Conservation (phyloP, 805 yeast genomes). For the Soucietia sequanensis region DNA sequence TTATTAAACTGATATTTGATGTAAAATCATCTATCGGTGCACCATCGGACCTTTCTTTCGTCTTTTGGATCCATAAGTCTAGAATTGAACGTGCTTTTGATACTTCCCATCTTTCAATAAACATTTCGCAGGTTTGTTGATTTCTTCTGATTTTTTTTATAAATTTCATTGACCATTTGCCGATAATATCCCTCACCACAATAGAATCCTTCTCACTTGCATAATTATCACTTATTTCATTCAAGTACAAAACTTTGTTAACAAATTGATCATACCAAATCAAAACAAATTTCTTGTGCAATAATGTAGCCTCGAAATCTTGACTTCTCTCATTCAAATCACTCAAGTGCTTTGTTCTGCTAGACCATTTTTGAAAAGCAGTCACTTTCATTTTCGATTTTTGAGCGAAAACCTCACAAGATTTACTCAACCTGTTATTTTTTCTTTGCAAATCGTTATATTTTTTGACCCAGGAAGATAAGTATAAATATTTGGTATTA, state of each 20-base stretch:
- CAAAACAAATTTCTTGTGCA: conserved; percentile 25
- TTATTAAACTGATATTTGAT: conserved; percentile 18
- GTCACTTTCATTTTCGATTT: conserved; percentile 2
- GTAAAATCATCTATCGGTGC: conserved; percentile 9
- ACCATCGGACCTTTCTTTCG: conserved; percentile 11
- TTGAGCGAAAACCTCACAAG: conserved; percentile 6
- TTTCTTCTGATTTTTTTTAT: conserved; percentile 31
- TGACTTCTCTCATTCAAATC: conserved; percentile 11
- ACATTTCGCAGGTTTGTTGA: conserved; percentile 33
- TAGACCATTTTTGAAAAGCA: conserved; percentile 14
- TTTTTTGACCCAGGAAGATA: conserved; percentile 20
- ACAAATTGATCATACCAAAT: conserved; percentile 35
- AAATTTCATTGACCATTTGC: conserved; percentile 37
- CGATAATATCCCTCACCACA: conserved; percentile 22
- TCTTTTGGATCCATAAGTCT: conserved; percentile 37
- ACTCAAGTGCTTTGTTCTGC: not conserved
- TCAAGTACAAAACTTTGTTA: conserved; percentile 19
- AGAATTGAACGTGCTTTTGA: conserved; percentile 27
- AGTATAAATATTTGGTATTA: conserved; percentile 6
- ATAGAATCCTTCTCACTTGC: conserved; percentile 26
- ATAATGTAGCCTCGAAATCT: conserved; percentile 15
- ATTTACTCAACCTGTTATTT: conserved; percentile 7
- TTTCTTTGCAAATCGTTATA: conserved; percentile 14
- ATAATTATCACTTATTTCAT: conserved; percentile 29
- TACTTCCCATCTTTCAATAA: conserved; percentile 30